Evolutionary conservation across 2,329 filamentous ascomycete genomes (phyloP).

Genomic region (Aureobasidium musti): DNA sequence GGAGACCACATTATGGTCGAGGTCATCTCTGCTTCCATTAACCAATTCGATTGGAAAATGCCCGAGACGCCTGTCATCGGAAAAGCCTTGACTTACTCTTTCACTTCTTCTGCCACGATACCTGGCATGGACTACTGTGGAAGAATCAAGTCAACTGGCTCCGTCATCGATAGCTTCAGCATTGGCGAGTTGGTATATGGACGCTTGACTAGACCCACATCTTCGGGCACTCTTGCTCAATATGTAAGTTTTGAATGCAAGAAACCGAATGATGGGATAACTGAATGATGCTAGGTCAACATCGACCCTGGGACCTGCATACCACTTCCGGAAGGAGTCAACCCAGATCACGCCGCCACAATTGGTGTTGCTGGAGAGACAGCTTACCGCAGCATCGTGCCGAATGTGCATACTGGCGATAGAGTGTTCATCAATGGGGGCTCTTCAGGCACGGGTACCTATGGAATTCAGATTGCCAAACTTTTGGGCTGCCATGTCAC

Average conservation of each 20-base stretch:
- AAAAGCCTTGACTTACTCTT: constrained; percentile 34
- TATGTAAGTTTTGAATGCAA: constrained; percentile 33
- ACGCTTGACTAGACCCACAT: constrained; percentile 35
- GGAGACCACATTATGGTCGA: constrained; percentile 45
- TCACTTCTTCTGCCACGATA: constrained; percentile 46
- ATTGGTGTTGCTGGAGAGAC: constrained; percentile 46
- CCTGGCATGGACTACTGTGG: constrained; percentile 58
- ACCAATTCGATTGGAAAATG: constrained; percentile 56
- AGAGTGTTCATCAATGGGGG: constrained; percentile 67
- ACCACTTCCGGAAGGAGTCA: constrained; percentile 43
- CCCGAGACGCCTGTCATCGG: constrained; percentile 46
- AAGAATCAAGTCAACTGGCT: constrained; percentile 45
- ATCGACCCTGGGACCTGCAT: constrained; percentile 32
- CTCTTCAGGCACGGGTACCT: constrained; percentile 62
- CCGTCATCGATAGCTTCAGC: constrained; percentile 35
- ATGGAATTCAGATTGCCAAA: constrained; percentile 65
- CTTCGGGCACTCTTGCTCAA: constrained; percentile 45
- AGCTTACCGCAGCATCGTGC: constrained; percentile 44
- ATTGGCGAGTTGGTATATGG: constrained; percentile 48
- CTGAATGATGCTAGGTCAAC: constrained; percentile 31
- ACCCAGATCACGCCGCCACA: constrained; percentile 42
- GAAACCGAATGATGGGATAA: not conserved
- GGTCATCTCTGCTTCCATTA: constrained; percentile 50
- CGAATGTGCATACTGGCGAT: constrained; percentile 46
- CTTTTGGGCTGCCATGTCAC: constrained; percentile 61